phyloP scores from a whole-genome alignment of 208 protist genomes.

The Herpetomonas samuelpessoai region DNA sequence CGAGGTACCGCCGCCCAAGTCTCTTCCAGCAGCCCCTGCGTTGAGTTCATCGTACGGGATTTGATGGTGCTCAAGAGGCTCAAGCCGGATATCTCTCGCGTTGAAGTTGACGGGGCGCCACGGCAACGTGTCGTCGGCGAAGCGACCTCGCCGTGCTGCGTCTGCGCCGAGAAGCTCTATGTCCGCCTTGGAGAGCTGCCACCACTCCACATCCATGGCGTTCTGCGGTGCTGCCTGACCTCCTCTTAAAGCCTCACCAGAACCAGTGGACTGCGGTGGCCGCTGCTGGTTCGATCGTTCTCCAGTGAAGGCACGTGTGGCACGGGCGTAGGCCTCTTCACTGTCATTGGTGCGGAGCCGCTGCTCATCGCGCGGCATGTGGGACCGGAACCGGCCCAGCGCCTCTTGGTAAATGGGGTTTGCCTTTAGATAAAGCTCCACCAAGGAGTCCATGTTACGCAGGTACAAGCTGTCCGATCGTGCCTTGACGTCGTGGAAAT shows the following conservation, averaged over 20 bases:
- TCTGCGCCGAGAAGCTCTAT: constrained; percentile 44
- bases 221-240: too few relatives aligned
- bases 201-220: too few relatives aligned
- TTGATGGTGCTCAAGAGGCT: constrained; percentile 26
- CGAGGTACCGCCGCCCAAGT: not conserved
- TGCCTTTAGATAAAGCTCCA: constrained; percentile 37
- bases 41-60: constrained; percentile 5
- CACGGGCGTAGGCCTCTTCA: constrained; percentile 7
- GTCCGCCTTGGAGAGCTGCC: constrained; percentile 22
- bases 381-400: constrained; percentile 31
- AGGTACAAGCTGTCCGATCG: constrained; percentile 16
- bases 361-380: constrained; percentile 37
- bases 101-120: constrained; percentile 57
- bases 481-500: constrained; percentile 2
- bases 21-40: not conserved
- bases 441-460: constrained; percentile 39
- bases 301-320: too few relatives aligned
- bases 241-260: too few relatives aligned
- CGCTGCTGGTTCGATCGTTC: too few relatives aligned
- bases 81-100: constrained; percentile 28
- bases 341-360: constrained; percentile 27
- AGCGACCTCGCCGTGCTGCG: constrained; percentile 29
- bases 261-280: too few relatives aligned
- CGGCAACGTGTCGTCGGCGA: constrained; percentile 60
- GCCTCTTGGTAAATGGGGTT: constrained; percentile 33